Evolutionary conservation across 2,329 filamentous ascomycete species (phyloP).

Genomic region (Stachybotrys echinatus): DNA sequence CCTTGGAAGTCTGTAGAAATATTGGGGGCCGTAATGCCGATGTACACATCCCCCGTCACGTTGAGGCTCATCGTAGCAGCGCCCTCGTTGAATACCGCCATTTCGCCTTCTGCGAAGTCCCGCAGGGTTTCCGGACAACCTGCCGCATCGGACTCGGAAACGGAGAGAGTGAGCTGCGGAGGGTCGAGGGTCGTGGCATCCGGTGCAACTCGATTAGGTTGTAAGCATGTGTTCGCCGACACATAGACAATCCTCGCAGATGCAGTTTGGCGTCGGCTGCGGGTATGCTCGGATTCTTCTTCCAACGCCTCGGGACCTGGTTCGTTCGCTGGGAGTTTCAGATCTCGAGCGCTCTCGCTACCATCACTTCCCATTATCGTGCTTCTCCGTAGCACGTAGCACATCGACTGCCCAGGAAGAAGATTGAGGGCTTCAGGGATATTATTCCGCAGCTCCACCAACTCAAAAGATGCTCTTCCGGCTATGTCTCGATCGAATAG

Average conservation of each 20-base stretch:
- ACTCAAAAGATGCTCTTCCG: constrained; percentile 50
- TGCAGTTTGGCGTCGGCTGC: constrained; percentile 22
- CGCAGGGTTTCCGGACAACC: constrained; percentile 20
- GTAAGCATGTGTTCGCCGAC: constrained; percentile 79
- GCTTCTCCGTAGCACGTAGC: constrained; percentile 25
- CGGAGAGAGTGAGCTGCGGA: constrained; percentile 72
- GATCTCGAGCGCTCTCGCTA: constrained; percentile 9
- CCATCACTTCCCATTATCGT: constrained; percentile 6
- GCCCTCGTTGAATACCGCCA: constrained; percentile 56
- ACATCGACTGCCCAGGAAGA: constrained; percentile 53
- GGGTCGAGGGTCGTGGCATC: constrained; percentile 27
- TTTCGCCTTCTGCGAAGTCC: constrained; percentile 16
- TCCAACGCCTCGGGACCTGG: constrained; percentile 1
- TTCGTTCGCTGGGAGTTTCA: background rate
- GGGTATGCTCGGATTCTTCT: constrained; percentile 7
- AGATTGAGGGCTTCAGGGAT: constrained; percentile 54
- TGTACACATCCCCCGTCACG: constrained; percentile 63
- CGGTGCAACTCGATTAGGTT: constrained; percentile 48
- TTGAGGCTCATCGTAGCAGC: constrained; percentile 61
- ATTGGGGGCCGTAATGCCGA: constrained; percentile 69
- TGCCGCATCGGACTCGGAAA: constrained; percentile 50
- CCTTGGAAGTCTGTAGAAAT: constrained; percentile 55
- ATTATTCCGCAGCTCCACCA: constrained; percentile 58
- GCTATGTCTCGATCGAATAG: constrained; percentile 58
- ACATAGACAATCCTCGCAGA: constrained; percentile 58